Evolutionary conservation across 1,284 basidiomycete species (phyloP).

Genomic region (Rhodotorula sp.): DNA sequence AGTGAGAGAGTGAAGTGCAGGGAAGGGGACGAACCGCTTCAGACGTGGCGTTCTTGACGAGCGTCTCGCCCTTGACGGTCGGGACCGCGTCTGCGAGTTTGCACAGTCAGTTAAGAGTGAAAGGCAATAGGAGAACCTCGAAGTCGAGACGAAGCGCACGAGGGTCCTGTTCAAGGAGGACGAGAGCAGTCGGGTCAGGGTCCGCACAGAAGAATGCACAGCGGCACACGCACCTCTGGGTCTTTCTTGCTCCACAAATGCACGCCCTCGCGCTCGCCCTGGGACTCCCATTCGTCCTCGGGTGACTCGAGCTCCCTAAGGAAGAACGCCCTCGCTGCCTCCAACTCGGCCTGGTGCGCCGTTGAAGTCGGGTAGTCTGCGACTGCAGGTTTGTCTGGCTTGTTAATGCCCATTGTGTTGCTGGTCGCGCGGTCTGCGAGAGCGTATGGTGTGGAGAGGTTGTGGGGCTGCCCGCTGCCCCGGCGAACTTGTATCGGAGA

Average conservation of each 20-base stretch:
- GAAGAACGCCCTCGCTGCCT: conserved; percentile 14
- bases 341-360: conserved; percentile 9
- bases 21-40: conserved; percentile 14
- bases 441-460: not conserved
- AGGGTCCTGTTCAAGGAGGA: conserved; percentile 1
- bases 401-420: conserved; percentile 8
- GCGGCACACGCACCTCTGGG: conserved; percentile 10
- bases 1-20: not conserved
- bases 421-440: not conserved
- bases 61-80: conserved; percentile 30
- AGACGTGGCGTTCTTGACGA: conserved; percentile 13
- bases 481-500: no score
- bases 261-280: conserved; percentile 32
- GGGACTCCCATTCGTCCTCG: conserved; percentile 29
- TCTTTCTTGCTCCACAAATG: conserved; percentile 26
- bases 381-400: conserved; percentile 17
- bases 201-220: no score
- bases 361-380: conserved; percentile 16
- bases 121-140: no score
- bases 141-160: not conserved
- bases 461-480: not conserved
- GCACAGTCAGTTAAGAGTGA: not conserved
- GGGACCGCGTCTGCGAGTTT: conserved; percentile 25
- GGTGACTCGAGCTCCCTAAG: conserved; percentile 10
- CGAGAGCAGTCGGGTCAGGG: not conserved